Base-by-base conservation (phyloP, 106 monocot genomes). In the Ottelia alismoides region DNA sequence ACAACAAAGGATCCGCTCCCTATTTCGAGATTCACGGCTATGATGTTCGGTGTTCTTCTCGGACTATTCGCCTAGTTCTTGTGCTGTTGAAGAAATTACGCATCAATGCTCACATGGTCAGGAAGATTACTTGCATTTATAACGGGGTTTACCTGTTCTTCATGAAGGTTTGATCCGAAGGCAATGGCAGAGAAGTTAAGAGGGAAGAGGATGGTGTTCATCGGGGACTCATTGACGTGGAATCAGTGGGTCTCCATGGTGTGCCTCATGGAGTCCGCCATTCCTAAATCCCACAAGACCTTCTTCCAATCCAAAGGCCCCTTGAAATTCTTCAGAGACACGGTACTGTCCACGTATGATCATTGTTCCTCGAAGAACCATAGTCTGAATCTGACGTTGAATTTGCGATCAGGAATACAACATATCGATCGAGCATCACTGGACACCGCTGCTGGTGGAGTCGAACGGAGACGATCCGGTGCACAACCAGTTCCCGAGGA, bases 391-490 rank as follows among this genome's bases (percentile, higher is more conserved):
- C 6, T 43, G n/a, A 7, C 40, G 6, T 43, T 6, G 40, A 7
- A 7, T 43, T 43, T 16, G 40, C 3, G 52, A 27, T 24, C 46
- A 92, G 91, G 75, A 84, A 2, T 90, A 80, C 65, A 80, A 80
- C 56, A 78, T 77, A 31, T 67, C 80, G 22, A 80, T 90, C 25
- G 89, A 90, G 63, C 82, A 82, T 63, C 84, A 84, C 43, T 84
- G 84, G 84, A 80, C 84, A 57, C 84, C 89, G 0, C 77, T 90
- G 52, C 65, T 84, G n/a, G 84, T 84, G 10, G 84, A 90, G 62
- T 84, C 84, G 2, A 90, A 90, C 75, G 76, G 77, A 14, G 80
- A 84, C 57, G 56, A 90, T 55, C 76, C 84, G 1, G 64, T 80
- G 17, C 40, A 84, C 24, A 80, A 84, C 50, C 64, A 84, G 46